Evolutionary conservation across 2,329 filamentous ascomycete genomes (phyloP).

Genomic region (Xylariaceae sp.): DNA sequence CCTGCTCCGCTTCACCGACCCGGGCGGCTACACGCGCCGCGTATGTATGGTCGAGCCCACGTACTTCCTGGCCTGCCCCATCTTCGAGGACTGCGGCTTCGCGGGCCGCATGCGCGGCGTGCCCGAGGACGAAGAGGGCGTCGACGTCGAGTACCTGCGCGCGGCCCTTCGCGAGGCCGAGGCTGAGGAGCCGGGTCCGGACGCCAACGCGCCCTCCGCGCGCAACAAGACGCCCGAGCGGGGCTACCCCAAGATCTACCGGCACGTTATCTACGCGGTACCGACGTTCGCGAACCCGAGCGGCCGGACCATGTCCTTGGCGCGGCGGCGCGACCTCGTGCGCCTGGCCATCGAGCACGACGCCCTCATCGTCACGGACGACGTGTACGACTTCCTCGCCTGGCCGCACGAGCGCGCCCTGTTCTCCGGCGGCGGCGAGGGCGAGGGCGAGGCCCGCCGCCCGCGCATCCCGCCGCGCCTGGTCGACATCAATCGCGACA

Average conservation of each 20-base stretch:
- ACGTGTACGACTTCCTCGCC: constrained; percentile 65
- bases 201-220: neutral
- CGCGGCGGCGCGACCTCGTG: constrained; percentile 49
- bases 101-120: constrained; percentile 48
- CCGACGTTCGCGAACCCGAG: constrained; percentile 66
- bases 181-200: neutral
- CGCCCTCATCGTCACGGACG: constrained; percentile 58
- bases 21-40: constrained; percentile 48
- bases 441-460: neutral
- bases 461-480: constrained; percentile 37
- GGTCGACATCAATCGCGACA: constrained; percentile 52
- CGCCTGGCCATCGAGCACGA: constrained; percentile 55
- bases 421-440: neutral
- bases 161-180: constrained; percentile 30
- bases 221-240: constrained; percentile 18
- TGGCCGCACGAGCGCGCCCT: constrained; percentile 34
- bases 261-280: constrained; percentile 56
- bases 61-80: constrained; percentile 58
- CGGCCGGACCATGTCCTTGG: constrained; percentile 54
- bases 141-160: constrained; percentile 49
- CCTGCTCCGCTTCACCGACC: constrained; percentile 58
- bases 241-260: constrained; percentile 33
- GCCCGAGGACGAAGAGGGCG: constrained; percentile 53
- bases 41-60: constrained; percentile 60
- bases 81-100: constrained; percentile 60